Conservation (phyloP, 352 stramenopile genomes). For the Phytopythium helicoides region DNA sequence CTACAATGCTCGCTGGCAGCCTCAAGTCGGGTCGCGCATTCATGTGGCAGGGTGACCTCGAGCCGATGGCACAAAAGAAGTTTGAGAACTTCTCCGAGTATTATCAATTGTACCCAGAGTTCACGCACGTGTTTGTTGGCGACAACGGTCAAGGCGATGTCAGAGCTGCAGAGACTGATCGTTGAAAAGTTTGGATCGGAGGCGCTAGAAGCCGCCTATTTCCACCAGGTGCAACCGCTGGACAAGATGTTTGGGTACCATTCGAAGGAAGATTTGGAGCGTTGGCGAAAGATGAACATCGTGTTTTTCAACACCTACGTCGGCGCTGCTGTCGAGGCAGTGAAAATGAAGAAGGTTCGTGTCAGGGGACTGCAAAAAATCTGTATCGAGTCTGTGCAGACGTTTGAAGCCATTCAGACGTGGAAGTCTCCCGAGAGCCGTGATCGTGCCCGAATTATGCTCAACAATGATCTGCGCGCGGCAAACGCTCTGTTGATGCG, state of each 20-base stretch:
- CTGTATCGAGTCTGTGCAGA: slow-evolving; percentile 40
- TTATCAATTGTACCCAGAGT: slow-evolving; percentile 98
- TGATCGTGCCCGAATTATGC: slow-evolving; percentile 49
- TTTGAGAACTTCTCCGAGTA: slow-evolving; percentile 94
- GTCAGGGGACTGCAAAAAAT: slow-evolving; percentile 70
- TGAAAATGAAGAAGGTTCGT: slow-evolving; percentile 67
- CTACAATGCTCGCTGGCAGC: slow-evolving; percentile 94
- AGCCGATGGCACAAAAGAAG: slow-evolving; percentile 97
- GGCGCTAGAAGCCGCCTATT: slow-evolving; percentile 82
- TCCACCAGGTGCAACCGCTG: slow-evolving; percentile 87
- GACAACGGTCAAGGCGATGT: slow-evolving; percentile 97
- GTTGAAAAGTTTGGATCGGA: slow-evolving; percentile 64
- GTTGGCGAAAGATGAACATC: slow-evolving; percentile 87
- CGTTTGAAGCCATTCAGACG: slow-evolving; percentile 55
- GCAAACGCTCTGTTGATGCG: slow-evolving; percentile 62
- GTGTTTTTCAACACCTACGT: slow-evolving; percentile 92
- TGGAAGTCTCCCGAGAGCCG: slow-evolving; percentile 58
- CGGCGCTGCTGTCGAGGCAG: slow-evolving; percentile 78
- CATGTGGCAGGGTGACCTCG: slow-evolving; percentile 94
- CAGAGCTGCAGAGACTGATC: slow-evolving; percentile 89
- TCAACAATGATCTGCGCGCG: slow-evolving; percentile 62
- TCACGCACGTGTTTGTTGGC: slow-evolving; percentile 97
- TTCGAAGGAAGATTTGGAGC: slow-evolving; percentile 65
- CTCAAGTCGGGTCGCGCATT: slow-evolving; percentile 93
- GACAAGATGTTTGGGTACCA: slow-evolving; percentile 85